A percentile compares a stretch with the other conserved stretches of the same genome.
Conservation (phyloP, 2,329 filamentous ascomycete genomes). For the Fusarium nurragi region DNA sequence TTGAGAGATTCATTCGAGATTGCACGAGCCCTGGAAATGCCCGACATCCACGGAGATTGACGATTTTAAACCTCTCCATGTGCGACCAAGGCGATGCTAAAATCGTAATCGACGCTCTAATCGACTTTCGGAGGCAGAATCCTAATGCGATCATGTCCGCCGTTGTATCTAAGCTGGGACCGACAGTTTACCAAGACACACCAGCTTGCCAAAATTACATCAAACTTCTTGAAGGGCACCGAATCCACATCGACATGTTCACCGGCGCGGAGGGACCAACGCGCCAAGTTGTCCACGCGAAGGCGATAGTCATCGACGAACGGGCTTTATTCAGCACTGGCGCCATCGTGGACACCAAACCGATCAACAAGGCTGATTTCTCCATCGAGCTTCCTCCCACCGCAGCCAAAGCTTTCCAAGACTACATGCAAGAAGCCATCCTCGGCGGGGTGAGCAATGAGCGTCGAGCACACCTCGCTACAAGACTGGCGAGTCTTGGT, state of each 20-base stretch:
- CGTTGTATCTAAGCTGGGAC: background rate
- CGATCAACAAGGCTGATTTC: conserved; percentile 2
- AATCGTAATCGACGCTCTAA: background rate
- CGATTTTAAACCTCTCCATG: conserved; percentile 1
- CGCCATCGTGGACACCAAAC: background rate
- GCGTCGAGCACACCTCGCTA: background rate
- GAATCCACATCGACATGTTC: background rate
- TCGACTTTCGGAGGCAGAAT: conserved; percentile 1
- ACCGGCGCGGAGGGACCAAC: background rate
- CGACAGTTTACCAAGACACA: background rate
- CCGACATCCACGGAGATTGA: background rate
- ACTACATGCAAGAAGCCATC: background rate
- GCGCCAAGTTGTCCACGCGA: conserved; percentile 1
- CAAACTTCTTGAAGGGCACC: background rate
- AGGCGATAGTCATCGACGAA: conserved; percentile 2
- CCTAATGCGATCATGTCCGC: background rate
- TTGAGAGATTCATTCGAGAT: background rate
- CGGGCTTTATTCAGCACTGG: background rate
- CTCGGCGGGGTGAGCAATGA: background rate
- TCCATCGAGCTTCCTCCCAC: background rate
- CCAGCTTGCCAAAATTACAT: background rate
- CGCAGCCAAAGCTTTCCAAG: background rate
- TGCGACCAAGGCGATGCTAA: conserved; percentile 11
- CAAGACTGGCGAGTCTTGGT: background rate
- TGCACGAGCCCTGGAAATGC: rapidly evolving